phyloP scores from a whole-genome alignment of 1,284 basidiomycete genomes.

The Pyrrhoderma lamaoense region DNA sequence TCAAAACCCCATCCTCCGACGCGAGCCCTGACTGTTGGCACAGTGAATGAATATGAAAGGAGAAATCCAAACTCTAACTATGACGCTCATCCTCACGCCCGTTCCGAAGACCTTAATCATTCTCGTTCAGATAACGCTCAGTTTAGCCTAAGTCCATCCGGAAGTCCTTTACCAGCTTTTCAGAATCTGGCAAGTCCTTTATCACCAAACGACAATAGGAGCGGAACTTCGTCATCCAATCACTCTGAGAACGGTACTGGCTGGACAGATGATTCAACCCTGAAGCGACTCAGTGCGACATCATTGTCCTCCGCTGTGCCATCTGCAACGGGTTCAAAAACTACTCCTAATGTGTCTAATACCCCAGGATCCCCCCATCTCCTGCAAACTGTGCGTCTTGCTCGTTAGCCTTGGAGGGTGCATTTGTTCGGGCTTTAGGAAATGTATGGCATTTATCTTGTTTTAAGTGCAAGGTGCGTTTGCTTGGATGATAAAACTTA shows the following conservation, averaged over 20 bases:
- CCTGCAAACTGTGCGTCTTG: constrained; percentile 64
- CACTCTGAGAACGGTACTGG: constrained; percentile 14
- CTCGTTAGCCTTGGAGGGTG: constrained; percentile 78
- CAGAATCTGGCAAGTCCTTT: constrained; percentile 26
- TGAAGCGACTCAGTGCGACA: constrained; percentile 13
- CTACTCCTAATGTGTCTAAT: constrained; percentile 3
- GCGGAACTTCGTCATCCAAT: constrained; percentile 17
- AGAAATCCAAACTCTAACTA: constrained; percentile 35
- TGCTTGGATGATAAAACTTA: no score
- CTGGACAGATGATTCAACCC: constrained; percentile 9
- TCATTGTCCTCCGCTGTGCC: constrained; percentile 13
- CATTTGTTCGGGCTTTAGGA: constrained; percentile 93
- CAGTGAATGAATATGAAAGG: constrained; percentile 45
- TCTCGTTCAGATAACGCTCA: constrained; percentile 7
- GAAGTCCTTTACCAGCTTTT: constrained; percentile 42
- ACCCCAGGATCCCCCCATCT: constrained; percentile 17
- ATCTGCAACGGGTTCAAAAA: constrained; percentile 12
- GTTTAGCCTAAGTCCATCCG: constrained; percentile 8
- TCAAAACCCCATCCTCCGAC: constrained; percentile 38
- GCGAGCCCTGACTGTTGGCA: constrained; percentile 52
- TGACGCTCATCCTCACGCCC: constrained; percentile 36
- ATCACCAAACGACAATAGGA: constrained; percentile 16
- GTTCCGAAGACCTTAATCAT: constrained; percentile 69
- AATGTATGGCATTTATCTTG: constrained; percentile 95
- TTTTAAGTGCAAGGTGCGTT: constrained; percentile 89